phyloP scores from a whole-genome alignment of 805 yeast genomes.

The Metschnikowia rubicola region DNA sequence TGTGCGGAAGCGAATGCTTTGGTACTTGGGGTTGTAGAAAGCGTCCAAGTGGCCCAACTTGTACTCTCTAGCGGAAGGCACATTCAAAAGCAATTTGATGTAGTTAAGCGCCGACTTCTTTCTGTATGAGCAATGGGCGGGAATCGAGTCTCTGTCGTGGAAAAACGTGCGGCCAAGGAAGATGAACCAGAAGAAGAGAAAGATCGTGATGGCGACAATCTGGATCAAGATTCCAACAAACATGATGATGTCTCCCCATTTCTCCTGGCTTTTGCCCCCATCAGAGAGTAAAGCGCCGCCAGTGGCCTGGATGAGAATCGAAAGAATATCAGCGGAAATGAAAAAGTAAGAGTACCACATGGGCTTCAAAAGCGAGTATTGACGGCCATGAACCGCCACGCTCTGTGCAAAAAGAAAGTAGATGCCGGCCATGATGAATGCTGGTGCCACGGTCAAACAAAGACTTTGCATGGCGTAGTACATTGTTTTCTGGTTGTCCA shows the following conservation, averaged over 20 bases:
- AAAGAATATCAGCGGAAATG: constrained; percentile 34
- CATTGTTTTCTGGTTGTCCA: constrained; percentile 19
- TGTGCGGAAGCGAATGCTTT: constrained; percentile 21
- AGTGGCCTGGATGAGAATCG: constrained; percentile 37
- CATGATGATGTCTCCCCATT: constrained; percentile 37
- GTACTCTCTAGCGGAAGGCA: constrained; percentile 22
- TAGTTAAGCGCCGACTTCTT: constrained; percentile 19
- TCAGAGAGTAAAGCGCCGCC: constrained; percentile 37
- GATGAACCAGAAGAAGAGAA: constrained; percentile 35
- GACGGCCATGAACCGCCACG: constrained; percentile 37
- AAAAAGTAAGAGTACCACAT: constrained; percentile 44
- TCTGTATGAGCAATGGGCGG: constrained; percentile 10
- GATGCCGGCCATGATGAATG: constrained; percentile 42
- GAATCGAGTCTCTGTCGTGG: constrained; percentile 18
- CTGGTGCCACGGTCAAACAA: constrained; percentile 38
- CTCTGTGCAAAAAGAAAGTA: constrained; percentile 40
- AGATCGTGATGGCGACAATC: constrained; percentile 37
- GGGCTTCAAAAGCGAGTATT: constrained; percentile 37
- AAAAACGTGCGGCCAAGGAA: constrained; percentile 33
- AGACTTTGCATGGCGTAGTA: constrained; percentile 33
- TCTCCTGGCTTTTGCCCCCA: constrained; percentile 21
- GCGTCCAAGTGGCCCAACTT: constrained; percentile 24
- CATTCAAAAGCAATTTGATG: constrained; percentile 28
- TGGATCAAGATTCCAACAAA: constrained; percentile 39
- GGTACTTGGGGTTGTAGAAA: constrained; percentile 28